These are phyloP conservation scores for Aspergillus bertholletiae DNA, from an alignment of 495 filamentous ascomycete genomes.

Conservation along the genomic window DNA sequence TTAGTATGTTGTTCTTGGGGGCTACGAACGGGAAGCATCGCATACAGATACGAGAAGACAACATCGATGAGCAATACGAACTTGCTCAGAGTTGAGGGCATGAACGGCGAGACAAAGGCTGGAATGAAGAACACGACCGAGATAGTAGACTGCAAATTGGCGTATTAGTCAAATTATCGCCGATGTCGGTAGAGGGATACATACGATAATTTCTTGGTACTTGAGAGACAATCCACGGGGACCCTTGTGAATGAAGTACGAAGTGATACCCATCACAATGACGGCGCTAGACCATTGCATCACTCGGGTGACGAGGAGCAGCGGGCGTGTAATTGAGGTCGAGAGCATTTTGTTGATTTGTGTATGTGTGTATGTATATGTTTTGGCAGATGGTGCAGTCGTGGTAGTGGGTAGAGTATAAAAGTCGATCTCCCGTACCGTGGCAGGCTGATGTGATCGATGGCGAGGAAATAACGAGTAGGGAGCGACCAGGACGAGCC, in stretches of 20 bases:
- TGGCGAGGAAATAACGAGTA: background rate
- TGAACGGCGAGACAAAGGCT: slow-evolving; percentile 51
- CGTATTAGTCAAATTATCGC: background rate
- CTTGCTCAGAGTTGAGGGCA: slow-evolving; percentile 38
- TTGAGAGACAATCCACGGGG: slow-evolving; percentile 42
- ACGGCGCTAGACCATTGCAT: slow-evolving; percentile 55
- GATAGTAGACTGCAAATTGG: slow-evolving; percentile 39
- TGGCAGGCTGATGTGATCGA: background rate
- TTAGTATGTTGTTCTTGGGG: slow-evolving; percentile 16
- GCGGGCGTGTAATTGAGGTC: slow-evolving; percentile 28
- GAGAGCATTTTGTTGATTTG: slow-evolving; percentile 27
- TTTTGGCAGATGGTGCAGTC: no score
- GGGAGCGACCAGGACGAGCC: slow-evolving; percentile 2
- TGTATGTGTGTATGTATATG: background rate
- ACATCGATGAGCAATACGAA: slow-evolving; percentile 53
- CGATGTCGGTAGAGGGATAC: slow-evolving; percentile 14
- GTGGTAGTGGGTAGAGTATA: background rate
- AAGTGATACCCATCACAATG: slow-evolving; percentile 58
- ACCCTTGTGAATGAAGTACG: slow-evolving; percentile 48
- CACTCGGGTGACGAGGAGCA: slow-evolving; percentile 31
- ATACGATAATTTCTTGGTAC: slow-evolving; percentile 56
- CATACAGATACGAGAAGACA: slow-evolving; percentile 59
- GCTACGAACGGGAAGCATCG: background rate
- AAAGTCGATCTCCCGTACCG: background rate
- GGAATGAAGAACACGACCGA: slow-evolving; percentile 57